Evolutionary conservation across 2,329 filamentous ascomycete genomes (phyloP).

Genomic region (Tolypocladium ovalisporum): DNA sequence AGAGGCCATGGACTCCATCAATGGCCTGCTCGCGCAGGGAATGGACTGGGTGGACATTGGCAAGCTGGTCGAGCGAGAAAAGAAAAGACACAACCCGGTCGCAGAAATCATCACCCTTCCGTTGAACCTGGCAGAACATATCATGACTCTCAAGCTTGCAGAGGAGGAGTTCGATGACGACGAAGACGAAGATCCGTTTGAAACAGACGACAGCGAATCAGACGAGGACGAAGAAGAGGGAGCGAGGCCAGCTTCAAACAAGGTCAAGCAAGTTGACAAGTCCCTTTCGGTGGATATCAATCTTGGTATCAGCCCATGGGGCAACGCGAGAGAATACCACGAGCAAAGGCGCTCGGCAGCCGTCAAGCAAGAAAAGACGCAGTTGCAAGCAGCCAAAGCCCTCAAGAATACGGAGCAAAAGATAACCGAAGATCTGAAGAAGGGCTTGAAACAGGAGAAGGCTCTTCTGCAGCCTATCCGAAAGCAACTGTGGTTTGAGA

Average conservation of each 20-base stretch:
- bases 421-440: constrained; percentile 75
- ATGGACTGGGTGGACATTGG: constrained; percentile 97
- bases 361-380: constrained; percentile 78
- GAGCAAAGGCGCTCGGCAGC: constrained; percentile 77
- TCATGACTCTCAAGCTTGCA: constrained; percentile 66
- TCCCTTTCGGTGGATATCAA: constrained; percentile 72
- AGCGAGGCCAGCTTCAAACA: constrained; percentile 13
- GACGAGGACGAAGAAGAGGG: constrained; percentile 21
- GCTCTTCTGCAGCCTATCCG: constrained; percentile 73
- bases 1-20: constrained; percentile 86
- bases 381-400: constrained; percentile 69
- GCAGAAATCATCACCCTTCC: constrained; percentile 80
- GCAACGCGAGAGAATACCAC: constrained; percentile 86
- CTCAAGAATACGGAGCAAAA: constrained; percentile 86
- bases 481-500: constrained; percentile 89
- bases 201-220: constrained; percentile 54
- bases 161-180: constrained; percentile 58
- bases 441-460: constrained; percentile 85
- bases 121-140: constrained; percentile 82
- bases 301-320: constrained; percentile 70
- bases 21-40: constrained; percentile 79
- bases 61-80: constrained; percentile 78
- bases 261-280: constrained; percentile 35
- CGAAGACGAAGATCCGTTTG: constrained; percentile 45
- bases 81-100: constrained; percentile 69